Evolutionary conservation across 1,284 basidiomycete species (phyloP).

Genomic region (Butyriboletus appendiculatus): DNA sequence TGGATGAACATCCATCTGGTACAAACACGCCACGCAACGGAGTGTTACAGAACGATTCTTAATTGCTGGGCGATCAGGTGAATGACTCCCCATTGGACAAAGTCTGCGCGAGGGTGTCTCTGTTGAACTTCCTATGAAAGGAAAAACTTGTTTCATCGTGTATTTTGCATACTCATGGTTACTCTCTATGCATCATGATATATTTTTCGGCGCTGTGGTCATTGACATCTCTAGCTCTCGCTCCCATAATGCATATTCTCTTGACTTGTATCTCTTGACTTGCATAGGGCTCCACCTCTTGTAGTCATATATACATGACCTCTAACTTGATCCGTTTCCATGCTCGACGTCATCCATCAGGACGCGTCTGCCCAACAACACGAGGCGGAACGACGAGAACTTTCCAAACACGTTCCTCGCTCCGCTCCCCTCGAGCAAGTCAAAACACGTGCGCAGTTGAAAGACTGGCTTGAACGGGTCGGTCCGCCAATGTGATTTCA

Average conservation of each 20-base stretch:
- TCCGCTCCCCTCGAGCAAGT: constrained; percentile 35
- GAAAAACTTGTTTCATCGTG: neutral
- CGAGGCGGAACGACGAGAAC: constrained; percentile 16
- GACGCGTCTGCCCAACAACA: constrained; percentile 6
- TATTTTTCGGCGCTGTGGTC: constrained; percentile 1
- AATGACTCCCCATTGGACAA: constrained; percentile 11
- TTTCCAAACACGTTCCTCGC: constrained; percentile 12
- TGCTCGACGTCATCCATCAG: neutral
- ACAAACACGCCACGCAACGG: constrained; percentile 21
- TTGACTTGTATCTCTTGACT: constrained; percentile 10
- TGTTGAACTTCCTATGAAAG: constrained; percentile 20
- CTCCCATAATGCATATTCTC: neutral
- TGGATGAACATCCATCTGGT: constrained; percentile 27
- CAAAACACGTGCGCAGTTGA: constrained; percentile 31
- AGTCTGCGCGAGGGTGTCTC: constrained; percentile 12
- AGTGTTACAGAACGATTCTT: constrained; percentile 18
- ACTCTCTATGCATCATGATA: neutral
- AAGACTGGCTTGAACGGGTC: constrained; percentile 19
- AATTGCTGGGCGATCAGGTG: constrained; percentile 8
- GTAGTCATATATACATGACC: constrained; percentile 7
- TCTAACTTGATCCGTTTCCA: neutral
- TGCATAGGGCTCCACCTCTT: constrained; percentile 6
- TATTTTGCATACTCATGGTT: neutral
- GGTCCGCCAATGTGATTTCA: constrained; percentile 30
- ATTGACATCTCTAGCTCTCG: neutral